Percentiles rank a stretch among this genome's conserved stretches.
Evolutionary conservation across 2,329 filamentous ascomycete genomes (phyloP).

Genomic region (Elsinoe batatas): DNA sequence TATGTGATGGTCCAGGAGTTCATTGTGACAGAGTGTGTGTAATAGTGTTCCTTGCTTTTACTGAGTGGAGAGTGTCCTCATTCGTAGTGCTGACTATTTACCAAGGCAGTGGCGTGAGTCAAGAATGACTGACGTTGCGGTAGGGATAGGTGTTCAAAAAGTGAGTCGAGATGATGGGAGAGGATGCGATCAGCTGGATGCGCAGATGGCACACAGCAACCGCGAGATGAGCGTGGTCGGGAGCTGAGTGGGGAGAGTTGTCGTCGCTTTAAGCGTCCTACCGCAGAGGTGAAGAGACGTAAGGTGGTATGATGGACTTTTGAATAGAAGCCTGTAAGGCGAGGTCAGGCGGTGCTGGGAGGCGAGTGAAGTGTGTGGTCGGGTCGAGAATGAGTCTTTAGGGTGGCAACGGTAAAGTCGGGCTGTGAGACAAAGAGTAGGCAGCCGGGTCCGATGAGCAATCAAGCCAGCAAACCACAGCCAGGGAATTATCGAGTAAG

Average conservation of each 20-base stretch:
- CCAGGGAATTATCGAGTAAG: background rate
- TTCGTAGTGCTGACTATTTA: background rate
- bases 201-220: constrained; percentile 11
- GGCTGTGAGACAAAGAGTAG: constrained; percentile 12
- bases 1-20: background rate
- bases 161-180: background rate
- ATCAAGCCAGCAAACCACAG: constrained; percentile 10
- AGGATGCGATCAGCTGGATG: constrained; percentile 12
- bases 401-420: constrained; percentile 11
- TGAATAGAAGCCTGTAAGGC: background rate
- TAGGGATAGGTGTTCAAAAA: background rate
- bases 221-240: constrained; percentile 5
- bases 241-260: constrained; percentile 5
- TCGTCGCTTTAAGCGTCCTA: constrained; percentile 11
- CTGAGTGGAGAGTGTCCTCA: constrained; percentile 9
- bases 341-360: background rate
- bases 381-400: background rate
- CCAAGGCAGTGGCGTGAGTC: constrained; percentile 8
- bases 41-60: constrained; percentile 9
- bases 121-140: background rate
- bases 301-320: background rate
- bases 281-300: constrained; percentile 12
- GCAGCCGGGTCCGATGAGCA: constrained; percentile 13
- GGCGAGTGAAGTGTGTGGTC: background rate
- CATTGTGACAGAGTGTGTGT: constrained; percentile 9